Evolutionary conservation across 805 yeast species (phyloP), one percentile per base, ranked within the genome.

Genomic region (Vanderwaltozyma yarrowii): DNA sequence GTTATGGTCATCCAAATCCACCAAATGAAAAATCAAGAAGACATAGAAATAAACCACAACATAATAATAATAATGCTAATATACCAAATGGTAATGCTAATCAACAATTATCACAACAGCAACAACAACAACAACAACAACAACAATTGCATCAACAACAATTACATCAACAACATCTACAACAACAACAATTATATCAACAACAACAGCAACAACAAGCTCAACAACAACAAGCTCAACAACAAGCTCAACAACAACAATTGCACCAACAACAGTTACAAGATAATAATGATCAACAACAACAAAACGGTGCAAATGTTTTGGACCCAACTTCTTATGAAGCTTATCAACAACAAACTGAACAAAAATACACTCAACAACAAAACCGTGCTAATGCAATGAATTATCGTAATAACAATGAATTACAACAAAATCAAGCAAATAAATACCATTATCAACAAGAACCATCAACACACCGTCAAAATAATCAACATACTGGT

Each of bases 1-100:
- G 97, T 31, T 88, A 88, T 60, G 96, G 96, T 26, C 92, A 87
- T 60, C 95, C 96, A 45, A 82, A 79, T 50, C 96, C 95, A 40
- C 80, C 80, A 36, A 74, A 70, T 37, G 75, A 71, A 30, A 65
- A 60, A 43, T 53, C 50, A 34, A 52, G 51, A 39, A 52, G 46
- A 46, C 58, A 50, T 42, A 50, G 53, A 41, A 41, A 44, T 25
- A 42, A 46, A 33, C 44, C 40, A 27, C 36, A 27, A 18, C 33
- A 38, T 28, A 30, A 36, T 16, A 39, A 38, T 28, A 30, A 36
- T 16, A 39, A 49, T 14, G 46, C 37, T 43, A 49, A 38, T 42
- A 46, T 13, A 47, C 44, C 38, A 41, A 36, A 37, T 58, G 3
- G 9, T 8, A 47, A 42, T 35, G 35, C 34, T 18, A 42, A 45